These are phyloP conservation scores for Hygrophoropsis aurantiaca DNA, from an alignment of 768 basidiomycete genomes.

Conservation along the genomic window DNA sequence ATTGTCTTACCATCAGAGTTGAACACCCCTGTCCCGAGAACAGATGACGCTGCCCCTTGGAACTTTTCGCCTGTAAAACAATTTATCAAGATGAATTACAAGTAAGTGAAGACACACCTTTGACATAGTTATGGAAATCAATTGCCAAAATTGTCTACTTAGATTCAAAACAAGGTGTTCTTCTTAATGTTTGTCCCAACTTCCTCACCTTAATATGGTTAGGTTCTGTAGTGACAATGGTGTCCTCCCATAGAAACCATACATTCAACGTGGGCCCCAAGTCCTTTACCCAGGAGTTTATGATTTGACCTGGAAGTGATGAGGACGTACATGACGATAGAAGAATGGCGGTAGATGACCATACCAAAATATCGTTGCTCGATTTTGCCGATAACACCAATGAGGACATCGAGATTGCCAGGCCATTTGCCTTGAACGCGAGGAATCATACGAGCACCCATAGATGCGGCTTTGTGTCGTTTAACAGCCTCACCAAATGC, in stretches of 20 bases:
- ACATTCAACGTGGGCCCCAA: conserved; percentile 6
- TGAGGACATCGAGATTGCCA: conserved; percentile 12
- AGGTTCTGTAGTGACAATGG: conserved; percentile 14
- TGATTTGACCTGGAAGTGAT: background rate
- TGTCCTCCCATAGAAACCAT: conserved; percentile 16
- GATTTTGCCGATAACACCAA: background rate
- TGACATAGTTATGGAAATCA: conserved; percentile 27
- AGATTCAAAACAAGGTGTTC: too few species aligned
- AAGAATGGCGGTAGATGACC: background rate
- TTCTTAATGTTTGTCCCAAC: too few species aligned
- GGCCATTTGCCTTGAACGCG: conserved; percentile 3
- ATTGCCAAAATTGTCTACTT: conserved; percentile 23
- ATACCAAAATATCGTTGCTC: background rate
- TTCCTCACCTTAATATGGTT: conserved; percentile 18
- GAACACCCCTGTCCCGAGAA: conserved; percentile 21
- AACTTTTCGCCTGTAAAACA: conserved; percentile 6
- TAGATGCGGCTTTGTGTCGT: background rate
- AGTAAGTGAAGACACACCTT: conserved; percentile 10
- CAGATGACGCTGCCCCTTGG: background rate
- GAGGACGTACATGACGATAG: too few species aligned
- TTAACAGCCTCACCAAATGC: conserved; percentile 2
- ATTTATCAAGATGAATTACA: too few species aligned
- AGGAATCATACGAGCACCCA: conserved; percentile 6
- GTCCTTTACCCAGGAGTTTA: background rate
- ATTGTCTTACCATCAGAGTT: conserved; percentile 19